Evolutionary conservation across 176 grass and related monocot species (phyloP).

Genomic region (Juncus inflexus): DNA sequence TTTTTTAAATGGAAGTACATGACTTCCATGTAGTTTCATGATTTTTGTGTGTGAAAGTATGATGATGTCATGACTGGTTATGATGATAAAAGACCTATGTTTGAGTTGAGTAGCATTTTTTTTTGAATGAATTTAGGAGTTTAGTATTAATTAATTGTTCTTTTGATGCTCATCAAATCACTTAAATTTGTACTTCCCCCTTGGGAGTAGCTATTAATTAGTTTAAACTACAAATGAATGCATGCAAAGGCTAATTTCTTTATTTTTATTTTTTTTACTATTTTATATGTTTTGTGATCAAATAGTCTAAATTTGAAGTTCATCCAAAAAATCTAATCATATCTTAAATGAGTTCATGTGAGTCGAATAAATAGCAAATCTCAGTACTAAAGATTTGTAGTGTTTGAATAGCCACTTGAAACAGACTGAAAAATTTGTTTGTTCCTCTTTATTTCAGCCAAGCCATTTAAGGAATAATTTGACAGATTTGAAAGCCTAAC

Average conservation of each 20-base stretch:
- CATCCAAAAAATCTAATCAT: too few species aligned
- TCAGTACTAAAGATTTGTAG: slow-evolving; percentile 13
- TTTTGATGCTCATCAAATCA: not conserved
- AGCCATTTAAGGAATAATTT: not conserved
- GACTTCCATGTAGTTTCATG: slow-evolving; percentile 20
- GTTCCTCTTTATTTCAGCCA: slow-evolving; percentile 4
- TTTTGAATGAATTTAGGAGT: slow-evolving; percentile 5
- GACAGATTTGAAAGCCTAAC: slow-evolving; percentile 25
- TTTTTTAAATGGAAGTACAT: slow-evolving; percentile 27
- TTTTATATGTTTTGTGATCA: too few species aligned
- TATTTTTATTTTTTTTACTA: too few species aligned
- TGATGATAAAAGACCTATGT: slow-evolving; percentile 16
- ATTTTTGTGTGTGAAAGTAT: slow-evolving; percentile 24
- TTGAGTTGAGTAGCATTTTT: slow-evolving; percentile 6
- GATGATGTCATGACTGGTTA: slow-evolving; percentile 11
- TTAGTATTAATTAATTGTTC: not conserved
- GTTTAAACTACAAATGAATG: too few species aligned
- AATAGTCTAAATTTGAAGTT: too few species aligned
- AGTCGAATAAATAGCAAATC: not conserved
- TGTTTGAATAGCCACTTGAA: slow-evolving; percentile 21
- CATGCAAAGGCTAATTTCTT: too few species aligned
- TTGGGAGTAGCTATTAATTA: not conserved
- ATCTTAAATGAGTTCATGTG: too few species aligned
- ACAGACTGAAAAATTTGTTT: slow-evolving; percentile 5
- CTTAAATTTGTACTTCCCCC: not conserved